Evolutionary conservation across 805 yeast genomes (phyloP), one percentile per base, ranked within the genome.

Genomic region (Sporopachydermia quercuum): DNA sequence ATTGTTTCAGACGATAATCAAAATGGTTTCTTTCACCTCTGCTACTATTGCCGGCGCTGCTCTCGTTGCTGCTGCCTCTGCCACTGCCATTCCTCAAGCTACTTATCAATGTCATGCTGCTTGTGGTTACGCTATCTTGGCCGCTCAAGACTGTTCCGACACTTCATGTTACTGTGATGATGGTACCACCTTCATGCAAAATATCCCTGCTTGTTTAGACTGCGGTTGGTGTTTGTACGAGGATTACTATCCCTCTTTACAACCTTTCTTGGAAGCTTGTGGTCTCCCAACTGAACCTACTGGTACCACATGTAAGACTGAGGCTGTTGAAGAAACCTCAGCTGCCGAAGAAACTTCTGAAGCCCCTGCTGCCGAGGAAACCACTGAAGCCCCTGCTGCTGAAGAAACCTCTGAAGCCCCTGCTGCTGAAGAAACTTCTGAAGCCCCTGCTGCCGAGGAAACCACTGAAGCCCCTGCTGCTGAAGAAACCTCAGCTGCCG

Each of bases 141-240:
- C 57, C 36, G 62, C 61, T 36, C 46, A 54, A 38, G 44, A 47
- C 17, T 58, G 62, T 47, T 48, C 56, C 11, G 44, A 51, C 43
- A 40, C 47, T 40, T 42, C 42, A 15, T 54, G 58, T 44, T 41
- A 49, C 36, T 54, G 58, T 46, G 43, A 41, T 15, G 39, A 37
- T 8, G 53, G 39, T 16, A 40, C 49, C 17, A 38, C 42, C 17
- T 54, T 51, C 46, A 39, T 42, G 38, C 30, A 16, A 4, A 43
- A 46, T 36, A 52, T 52, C 36, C 48, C 48, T 16, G 46, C 46
- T 3, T 60, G 65, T 50, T 49, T 59, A 42, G 58, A 52, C 19
- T 60, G 65, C 50, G 65, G 63, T 36, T 59, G 62, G 63, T 59
- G 62, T 41, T 44, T 60, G 39, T 60, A 58, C 59, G 43, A 49